Evolutionary conservation across 2,329 filamentous ascomycete species (phyloP), one percentile per base, ranked within the genome.

Genomic region (Phaeosphaeriaceae sp.): DNA sequence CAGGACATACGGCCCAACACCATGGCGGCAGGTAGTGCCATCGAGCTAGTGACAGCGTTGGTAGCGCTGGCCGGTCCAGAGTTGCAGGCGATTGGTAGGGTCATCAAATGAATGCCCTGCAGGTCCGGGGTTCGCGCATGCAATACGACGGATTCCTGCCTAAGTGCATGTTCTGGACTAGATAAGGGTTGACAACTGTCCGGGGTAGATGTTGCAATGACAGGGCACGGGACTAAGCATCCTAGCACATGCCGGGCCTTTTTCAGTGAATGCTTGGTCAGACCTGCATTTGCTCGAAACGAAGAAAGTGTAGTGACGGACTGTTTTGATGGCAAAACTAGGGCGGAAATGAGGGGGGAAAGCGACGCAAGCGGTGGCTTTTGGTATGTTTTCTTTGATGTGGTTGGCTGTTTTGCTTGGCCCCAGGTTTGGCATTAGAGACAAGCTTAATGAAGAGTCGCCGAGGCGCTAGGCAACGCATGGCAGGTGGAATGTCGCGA

Each of bases 141-240:
- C 54, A 44, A 37, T 50, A 53, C 50, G 48, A 40, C 47, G 34
- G 52, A 41, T 21, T 49, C 52, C 52, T 57, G 49, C 56, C 56
- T 61, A 54, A 60, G 42, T 44, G 39, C 45, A 35, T 38, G 41
- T 48, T 29, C 51, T 39, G 54, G 50, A 33, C 42, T 43, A 60
- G 65, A 67, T 67, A 68, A 64, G 60, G 54, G 48, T 47, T 56
- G 46, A 48, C 49, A 46, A 52, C 48, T 34, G 41, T 30, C 46
- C 39, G 32, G 50, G 52, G 51, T 49, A 42, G 51, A 23, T 42
- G 41, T 38, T 43, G 50, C 17, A 42, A 52, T 33, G 46, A 44
- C 50, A 42, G 40, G 41, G 47, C 45, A 45, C 42, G 42, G 41
- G 42, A 48, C 42, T 50, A 52, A 54, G 48, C 56, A 58, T 56